Percentiles rank a stretch among this genome's conserved stretches.
Conservation (phyloP, 768 basidiomycete genomes). For the Lyophyllum semitale region DNA sequence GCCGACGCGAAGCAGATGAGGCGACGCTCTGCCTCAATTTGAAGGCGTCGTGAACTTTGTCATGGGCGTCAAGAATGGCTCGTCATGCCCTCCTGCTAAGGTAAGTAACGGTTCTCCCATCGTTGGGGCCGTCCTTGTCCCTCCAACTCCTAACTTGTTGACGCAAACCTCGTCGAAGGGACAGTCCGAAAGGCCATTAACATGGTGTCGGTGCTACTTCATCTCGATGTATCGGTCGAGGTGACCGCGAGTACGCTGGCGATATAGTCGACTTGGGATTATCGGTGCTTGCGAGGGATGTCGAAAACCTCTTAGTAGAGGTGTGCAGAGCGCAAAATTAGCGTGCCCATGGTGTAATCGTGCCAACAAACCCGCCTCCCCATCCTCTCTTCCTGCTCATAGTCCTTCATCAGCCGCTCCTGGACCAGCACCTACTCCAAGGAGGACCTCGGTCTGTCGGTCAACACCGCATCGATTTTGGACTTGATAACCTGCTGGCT, state of each 20-base stretch:
- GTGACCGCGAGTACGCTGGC: too few species aligned
- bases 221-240: constrained; percentile 8
- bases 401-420: not conserved
- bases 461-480: constrained; percentile 8
- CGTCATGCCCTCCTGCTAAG: constrained; percentile 3
- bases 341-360: constrained; percentile 10
- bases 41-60: constrained; percentile 6
- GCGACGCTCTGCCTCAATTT: constrained; percentile 9
- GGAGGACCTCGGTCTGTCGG: too few species aligned
- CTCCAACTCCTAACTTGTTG: too few species aligned
- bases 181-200: too few species aligned
- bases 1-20: too few species aligned
- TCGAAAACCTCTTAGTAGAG: constrained; percentile 8
- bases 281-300: constrained; percentile 2
- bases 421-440: not conserved
- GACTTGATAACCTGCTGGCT: constrained; percentile 9
- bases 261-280: too few species aligned
- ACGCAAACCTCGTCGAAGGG: constrained; percentile 11
- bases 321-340: constrained; percentile 10
- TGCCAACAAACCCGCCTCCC: not conserved
- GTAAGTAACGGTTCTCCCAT: constrained; percentile 1
- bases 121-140: not conserved
- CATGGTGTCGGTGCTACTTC: too few species aligned
- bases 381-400: not conserved
- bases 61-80: constrained; percentile 5